phyloP scores from a whole-genome alignment of 257 asterid species.

The Anisodus tanguticus region DNA sequence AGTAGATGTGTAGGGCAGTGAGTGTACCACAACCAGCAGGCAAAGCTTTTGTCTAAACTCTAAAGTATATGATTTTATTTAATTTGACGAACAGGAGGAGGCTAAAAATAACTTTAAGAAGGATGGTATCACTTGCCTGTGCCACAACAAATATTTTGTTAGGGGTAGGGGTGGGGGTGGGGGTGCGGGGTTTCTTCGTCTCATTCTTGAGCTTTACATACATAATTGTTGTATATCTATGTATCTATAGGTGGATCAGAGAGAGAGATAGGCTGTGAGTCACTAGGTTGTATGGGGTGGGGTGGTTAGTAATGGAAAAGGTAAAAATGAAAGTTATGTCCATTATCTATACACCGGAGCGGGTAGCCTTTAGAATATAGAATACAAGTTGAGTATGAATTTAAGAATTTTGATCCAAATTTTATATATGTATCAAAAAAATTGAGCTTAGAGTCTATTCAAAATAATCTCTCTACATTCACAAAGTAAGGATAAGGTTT shows the following conservation, averaged over 20 bases:
- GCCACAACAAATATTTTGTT: neutral
- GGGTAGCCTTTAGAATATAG: neutral
- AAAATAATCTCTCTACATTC: no score
- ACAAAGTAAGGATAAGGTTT: no score
- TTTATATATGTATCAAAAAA: neutral
- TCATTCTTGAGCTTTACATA: neutral
- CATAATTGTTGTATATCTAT: neutral
- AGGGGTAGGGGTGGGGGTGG: no score
- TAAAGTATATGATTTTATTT: neutral
- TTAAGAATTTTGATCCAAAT: neutral
- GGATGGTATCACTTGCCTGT: neutral
- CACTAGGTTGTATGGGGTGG: neutral
- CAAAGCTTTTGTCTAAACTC: neutral
- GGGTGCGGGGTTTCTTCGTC: neutral
- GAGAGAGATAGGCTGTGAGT: neutral
- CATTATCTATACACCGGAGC: neutral
- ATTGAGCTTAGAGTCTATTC: no score
- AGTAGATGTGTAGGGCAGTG: neutral
- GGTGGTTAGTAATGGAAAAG: constrained; percentile 19
- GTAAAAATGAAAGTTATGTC: neutral
- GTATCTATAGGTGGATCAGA: neutral
- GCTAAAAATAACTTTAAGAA: neutral
- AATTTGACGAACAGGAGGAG: neutral
- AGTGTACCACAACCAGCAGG: constrained; percentile 1
- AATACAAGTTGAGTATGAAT: neutral